Evolutionary conservation across 768 basidiomycete species (phyloP), one percentile per base, ranked within the genome.

Genomic region (Austroboletus festivus): DNA sequence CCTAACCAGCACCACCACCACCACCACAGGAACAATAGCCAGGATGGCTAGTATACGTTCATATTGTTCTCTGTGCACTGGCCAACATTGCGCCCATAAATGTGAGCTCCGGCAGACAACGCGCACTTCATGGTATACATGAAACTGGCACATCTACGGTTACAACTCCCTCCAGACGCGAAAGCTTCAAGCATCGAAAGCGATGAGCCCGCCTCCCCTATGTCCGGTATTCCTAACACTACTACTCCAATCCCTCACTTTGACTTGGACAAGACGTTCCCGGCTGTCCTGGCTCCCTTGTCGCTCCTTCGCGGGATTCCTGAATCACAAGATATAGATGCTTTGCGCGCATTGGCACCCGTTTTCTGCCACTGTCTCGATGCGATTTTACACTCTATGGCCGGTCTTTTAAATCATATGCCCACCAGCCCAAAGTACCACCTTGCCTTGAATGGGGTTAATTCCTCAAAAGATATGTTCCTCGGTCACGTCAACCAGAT

Each of bases 211-310:
- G 56, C 52, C 1, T 56, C 62, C 11, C 47, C 68, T 16, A 58
- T 58, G 0, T 63, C 68, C 5, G 35, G 38, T 8, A 30, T 50
- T 13, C 20, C 50, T 7, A 44, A 38, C 24, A 41, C 47, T 18
- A 39, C 42, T 15, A 21, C 54, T 39, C 28, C 23, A 5, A 12
- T 44, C 40, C 49, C 60, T 18, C 56, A 40, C 8, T 70, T 68
- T 46, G 48, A 65, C 33, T 59, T 73, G 19, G 65, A 69, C 21
- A 61, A 49, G 33, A 61, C 67, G 6, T 73, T 71, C 48, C 70
- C 72, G 1, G 68, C 71, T 1, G 68, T 75, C 44, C 40, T 70
- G 43, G 48, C 51, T 13, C 59, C 69, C 4, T 51, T 63, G 19
- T 54, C 53, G 0, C 54, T 65, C 43, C 63, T 75, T 40, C 60